A percentile compares a stretch with the other conserved stretches of the same genome.
These are phyloP conservation scores for Septoria linicola DNA, from an alignment of 2,329 filamentous ascomycete genomes.

Conservation along the genomic window DNA sequence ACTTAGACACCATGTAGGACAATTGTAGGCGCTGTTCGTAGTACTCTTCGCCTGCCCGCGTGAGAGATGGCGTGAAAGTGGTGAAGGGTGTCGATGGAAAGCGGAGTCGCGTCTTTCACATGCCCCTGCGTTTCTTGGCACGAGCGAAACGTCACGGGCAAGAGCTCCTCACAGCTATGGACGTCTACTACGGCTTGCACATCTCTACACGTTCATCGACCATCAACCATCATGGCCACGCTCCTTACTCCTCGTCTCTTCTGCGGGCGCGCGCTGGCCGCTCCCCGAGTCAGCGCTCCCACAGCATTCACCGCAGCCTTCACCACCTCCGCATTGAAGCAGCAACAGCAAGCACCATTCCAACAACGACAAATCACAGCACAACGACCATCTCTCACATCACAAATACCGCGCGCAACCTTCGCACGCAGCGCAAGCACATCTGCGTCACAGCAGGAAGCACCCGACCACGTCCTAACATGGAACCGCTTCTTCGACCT, in stretches of 20 bases:
- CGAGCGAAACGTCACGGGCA: no score
- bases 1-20: no score
- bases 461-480: slow-evolving; percentile 41
- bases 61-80: neutral
- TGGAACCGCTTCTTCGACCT: slow-evolving; percentile 95
- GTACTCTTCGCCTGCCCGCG: no score
- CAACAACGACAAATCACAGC: neutral
- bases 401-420: neutral
- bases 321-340: slow-evolving; percentile 5
- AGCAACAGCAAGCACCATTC: neutral
- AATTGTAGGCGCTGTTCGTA: no score
- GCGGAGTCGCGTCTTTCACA: neutral
- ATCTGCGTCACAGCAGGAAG: slow-evolving; percentile 3
- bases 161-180: neutral
- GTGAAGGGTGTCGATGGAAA: neutral
- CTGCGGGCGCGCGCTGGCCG: slow-evolving; percentile 6
- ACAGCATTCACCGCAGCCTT: slow-evolving; percentile 2
- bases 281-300: neutral
- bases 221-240: slow-evolving; percentile 4
- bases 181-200: neutral
- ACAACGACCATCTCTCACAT: neutral
- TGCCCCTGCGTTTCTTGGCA: neutral
- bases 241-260: slow-evolving; percentile 1
- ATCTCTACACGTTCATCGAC: neutral
- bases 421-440: slow-evolving; percentile 4